Evolutionary conservation across 108 stramenopile species (phyloP).

Genomic region (Skeletonema costatum): DNA sequence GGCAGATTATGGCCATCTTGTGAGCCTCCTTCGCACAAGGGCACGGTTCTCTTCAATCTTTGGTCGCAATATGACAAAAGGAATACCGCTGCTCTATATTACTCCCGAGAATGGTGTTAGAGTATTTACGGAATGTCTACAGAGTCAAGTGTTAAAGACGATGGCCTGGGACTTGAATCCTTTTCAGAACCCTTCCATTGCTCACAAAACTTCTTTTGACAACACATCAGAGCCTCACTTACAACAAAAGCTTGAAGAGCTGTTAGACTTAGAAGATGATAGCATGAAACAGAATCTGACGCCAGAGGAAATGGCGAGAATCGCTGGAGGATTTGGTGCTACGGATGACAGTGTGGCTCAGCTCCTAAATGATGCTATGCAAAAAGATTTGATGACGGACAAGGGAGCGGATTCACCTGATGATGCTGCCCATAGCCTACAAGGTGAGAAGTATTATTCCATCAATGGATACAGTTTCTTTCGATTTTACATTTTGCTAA

Average conservation of each 20-base stretch:
- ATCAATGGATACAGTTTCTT: too few relatives aligned
- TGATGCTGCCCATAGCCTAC: constrained; percentile 60
- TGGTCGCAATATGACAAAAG: constrained; percentile 56
- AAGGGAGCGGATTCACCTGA: constrained; percentile 16
- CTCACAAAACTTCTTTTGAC: constrained; percentile 74
- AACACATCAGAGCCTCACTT: constrained; percentile 62
- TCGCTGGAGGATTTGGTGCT: constrained; percentile 88
- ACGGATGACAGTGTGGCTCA: constrained; percentile 85
- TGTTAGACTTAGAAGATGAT: constrained; percentile 80
- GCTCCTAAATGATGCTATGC: constrained; percentile 77
- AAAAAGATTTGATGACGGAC: constrained; percentile 57
- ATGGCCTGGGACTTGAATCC: constrained; percentile 82
- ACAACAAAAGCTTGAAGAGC: constrained; percentile 84
- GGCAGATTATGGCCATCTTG: constrained; percentile 72
- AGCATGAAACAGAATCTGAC: constrained; percentile 68
- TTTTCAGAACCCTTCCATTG: constrained; percentile 78
- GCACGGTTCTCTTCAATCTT: constrained; percentile 66
- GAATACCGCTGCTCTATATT: constrained; percentile 78
- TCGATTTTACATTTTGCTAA: too few relatives aligned
- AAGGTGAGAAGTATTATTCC: constrained; percentile 10
- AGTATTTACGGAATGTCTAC: constrained; percentile 73
- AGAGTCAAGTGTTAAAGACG: constrained; percentile 70
- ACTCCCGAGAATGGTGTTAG: constrained; percentile 71
- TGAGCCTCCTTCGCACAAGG: constrained; percentile 77
- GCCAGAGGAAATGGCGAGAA: constrained; percentile 57